Percentiles rank a stretch among this genome's conserved stretches.
Evolutionary conservation across 257 asterid genomes (phyloP).

Genomic region (Ocimum tenuiflorum): DNA sequence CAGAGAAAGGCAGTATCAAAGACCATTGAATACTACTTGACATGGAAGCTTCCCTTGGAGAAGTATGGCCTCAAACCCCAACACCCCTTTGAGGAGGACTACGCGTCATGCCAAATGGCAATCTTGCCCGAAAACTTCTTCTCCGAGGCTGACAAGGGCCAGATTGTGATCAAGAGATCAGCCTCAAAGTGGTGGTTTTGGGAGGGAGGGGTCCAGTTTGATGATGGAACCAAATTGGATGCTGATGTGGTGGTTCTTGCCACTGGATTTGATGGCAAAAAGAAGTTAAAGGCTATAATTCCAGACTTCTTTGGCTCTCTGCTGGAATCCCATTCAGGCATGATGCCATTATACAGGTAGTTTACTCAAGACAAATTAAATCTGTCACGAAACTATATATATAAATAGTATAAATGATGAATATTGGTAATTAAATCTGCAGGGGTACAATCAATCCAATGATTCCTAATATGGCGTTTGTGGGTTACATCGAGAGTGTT

Average conservation of each 20-base stretch:
- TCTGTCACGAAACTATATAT: too few species aligned
- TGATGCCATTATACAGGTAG: slow-evolving; percentile 89
- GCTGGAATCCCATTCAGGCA: slow-evolving; percentile 56
- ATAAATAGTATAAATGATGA: too few species aligned
- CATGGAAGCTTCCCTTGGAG: slow-evolving; percentile 75
- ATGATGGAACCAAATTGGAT: slow-evolving; percentile 55
- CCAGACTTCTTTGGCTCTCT: slow-evolving; percentile 74
- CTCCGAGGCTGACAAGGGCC: slow-evolving; percentile 70
- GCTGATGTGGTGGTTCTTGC: slow-evolving; percentile 85
- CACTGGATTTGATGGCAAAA: slow-evolving; percentile 75
- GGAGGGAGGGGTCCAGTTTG: slow-evolving; percentile 71
- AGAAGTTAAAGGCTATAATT: slow-evolving; percentile 49
- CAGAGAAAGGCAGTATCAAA: slow-evolving; percentile 61
- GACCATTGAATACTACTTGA: slow-evolving; percentile 60
- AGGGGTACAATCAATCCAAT: slow-evolving; percentile 86
- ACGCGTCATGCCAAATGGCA: slow-evolving; percentile 92
- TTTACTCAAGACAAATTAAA: too few species aligned
- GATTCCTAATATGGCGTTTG: slow-evolving; percentile 80
- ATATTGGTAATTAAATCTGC: too few species aligned
- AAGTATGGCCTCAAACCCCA: slow-evolving; percentile 80
- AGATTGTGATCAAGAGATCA: slow-evolving; percentile 48
- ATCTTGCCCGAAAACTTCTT: slow-evolving; percentile 79
- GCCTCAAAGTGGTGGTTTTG: slow-evolving; percentile 58
- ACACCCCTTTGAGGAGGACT: slow-evolving; percentile 89
- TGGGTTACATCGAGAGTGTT: slow-evolving; percentile 81